Conservation (phyloP, 176 grass and related monocot genomes). For the Triticum urartu region DNA sequence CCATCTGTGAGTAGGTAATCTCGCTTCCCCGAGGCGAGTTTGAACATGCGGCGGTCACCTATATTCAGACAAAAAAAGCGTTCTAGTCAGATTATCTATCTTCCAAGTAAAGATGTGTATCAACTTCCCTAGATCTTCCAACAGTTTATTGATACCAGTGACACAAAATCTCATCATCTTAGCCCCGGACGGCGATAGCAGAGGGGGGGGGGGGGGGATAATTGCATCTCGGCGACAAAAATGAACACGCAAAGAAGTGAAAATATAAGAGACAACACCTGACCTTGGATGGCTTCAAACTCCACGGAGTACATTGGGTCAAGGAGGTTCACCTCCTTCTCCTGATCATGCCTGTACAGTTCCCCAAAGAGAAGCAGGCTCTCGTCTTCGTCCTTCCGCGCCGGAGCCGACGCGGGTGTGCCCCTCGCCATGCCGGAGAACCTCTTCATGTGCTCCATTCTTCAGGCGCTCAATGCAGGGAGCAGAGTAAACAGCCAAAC, state of each 20-base stretch:
- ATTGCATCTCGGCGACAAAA: background rate
- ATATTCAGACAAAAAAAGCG: background rate
- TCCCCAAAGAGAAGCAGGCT: slow-evolving; percentile 60
- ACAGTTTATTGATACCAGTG: background rate
- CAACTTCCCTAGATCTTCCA: background rate
- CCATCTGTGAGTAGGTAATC: slow-evolving; percentile 42
- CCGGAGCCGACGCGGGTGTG: background rate
- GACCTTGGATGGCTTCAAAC: slow-evolving; percentile 58
- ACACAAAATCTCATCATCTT: background rate
- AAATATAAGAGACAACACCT: background rate
- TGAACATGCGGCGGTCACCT: slow-evolving; percentile 45
- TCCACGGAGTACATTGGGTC: slow-evolving; percentile 58
- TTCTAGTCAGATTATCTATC: slow-evolving; percentile 19
- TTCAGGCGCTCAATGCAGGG: slow-evolving; percentile 21
- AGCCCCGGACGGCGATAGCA: background rate
- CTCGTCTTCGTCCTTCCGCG: slow-evolving; percentile 50
- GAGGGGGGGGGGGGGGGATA: too few species aligned
- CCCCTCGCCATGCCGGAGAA: slow-evolving; percentile 11
- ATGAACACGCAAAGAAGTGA: background rate
- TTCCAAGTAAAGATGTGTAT: background rate
- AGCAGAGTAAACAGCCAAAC: background rate
- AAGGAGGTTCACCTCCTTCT: slow-evolving; percentile 56
- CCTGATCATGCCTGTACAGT: slow-evolving; percentile 51
- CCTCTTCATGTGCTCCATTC: slow-evolving; percentile 38
- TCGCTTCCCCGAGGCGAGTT: slow-evolving; percentile 47